phyloP scores from a whole-genome alignment of 129 eudicot species.

The Lonicera japonica region DNA sequence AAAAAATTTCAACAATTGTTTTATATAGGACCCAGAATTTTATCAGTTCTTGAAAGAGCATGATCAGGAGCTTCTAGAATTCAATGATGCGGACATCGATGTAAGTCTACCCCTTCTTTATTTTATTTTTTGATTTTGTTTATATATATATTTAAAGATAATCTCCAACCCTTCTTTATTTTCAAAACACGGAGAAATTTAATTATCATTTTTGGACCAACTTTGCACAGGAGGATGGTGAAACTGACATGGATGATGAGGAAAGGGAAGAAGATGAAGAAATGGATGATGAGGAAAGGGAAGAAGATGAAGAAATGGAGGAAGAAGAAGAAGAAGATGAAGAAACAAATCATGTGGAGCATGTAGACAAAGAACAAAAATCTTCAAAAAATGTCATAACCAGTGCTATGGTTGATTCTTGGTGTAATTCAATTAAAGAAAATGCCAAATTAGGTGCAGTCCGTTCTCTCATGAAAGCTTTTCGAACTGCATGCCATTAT shows the following conservation, averaged over 20 bases:
- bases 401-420: conserved; percentile 83
- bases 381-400: conserved; percentile 52
- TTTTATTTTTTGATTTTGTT: neutral
- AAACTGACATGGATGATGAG: conserved; percentile 42
- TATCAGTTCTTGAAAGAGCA: conserved; percentile 81
- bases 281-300: conserved; percentile 32
- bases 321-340: conserved; percentile 39
- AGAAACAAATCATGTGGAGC: conserved; percentile 23
- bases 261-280: conserved; percentile 37
- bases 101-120: conserved; percentile 20
- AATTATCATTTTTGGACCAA: neutral
- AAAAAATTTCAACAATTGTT: neutral
- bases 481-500: conserved; percentile 82
- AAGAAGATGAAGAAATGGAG: conserved; percentile 37
- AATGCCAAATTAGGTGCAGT: conserved; percentile 62
- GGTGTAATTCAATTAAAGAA: conserved; percentile 55
- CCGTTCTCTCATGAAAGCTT: conserved; percentile 79
- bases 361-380: conserved; percentile 30
- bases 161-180: neutral
- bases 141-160: no score
- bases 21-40: conserved; percentile 87
- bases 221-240: conserved; percentile 46
- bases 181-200: no score
- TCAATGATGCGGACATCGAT: conserved; percentile 62
- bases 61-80: conserved; percentile 82